A percentile compares a stretch with the other conserved stretches of the same genome.
These are phyloP conservation scores for Aspergillus bertholletiae DNA, from an alignment of 495 filamentous ascomycete species.

Conservation along the genomic window DNA sequence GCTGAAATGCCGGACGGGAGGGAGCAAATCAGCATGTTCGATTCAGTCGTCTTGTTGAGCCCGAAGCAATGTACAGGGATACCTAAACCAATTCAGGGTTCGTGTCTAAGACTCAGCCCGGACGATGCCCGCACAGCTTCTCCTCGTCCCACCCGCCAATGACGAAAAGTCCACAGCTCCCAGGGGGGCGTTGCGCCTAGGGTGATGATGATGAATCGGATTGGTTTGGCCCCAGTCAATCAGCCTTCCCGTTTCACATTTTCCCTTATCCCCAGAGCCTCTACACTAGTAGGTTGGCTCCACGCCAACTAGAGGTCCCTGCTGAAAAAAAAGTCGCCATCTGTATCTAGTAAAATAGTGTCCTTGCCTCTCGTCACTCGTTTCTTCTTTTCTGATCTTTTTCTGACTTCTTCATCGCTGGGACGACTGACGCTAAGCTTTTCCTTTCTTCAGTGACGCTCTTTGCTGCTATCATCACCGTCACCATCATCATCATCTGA, in stretches of 20 bases:
- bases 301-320: conserved; percentile 14
- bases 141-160: not conserved
- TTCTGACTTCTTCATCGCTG: not conserved
- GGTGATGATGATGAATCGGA: conserved; percentile 8
- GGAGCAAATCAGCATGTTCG: not conserved
- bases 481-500: not conserved
- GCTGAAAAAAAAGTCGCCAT: conserved; percentile 17
- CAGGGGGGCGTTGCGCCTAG: conserved; percentile 16
- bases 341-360: conserved; percentile 18
- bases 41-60: not conserved
- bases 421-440: not conserved
- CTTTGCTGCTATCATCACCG: not conserved
- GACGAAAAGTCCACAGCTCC: conserved; percentile 8
- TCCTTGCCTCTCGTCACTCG: conserved; percentile 4
- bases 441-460: not conserved
- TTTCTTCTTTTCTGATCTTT: conserved; percentile 5
- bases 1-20: not conserved
- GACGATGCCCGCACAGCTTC: not conserved
- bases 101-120: not conserved
- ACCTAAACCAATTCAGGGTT: not conserved
- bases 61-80: not conserved
- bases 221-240: conserved; percentile 13
- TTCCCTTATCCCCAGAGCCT: conserved; percentile 9
- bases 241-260: conserved; percentile 20
- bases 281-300: conserved; percentile 8